A percentile compares a stretch with the other conserved stretches of the same genome.
phyloP scores from a whole-genome alignment of 495 filamentous ascomycete genomes.

The Xylaria curta region DNA sequence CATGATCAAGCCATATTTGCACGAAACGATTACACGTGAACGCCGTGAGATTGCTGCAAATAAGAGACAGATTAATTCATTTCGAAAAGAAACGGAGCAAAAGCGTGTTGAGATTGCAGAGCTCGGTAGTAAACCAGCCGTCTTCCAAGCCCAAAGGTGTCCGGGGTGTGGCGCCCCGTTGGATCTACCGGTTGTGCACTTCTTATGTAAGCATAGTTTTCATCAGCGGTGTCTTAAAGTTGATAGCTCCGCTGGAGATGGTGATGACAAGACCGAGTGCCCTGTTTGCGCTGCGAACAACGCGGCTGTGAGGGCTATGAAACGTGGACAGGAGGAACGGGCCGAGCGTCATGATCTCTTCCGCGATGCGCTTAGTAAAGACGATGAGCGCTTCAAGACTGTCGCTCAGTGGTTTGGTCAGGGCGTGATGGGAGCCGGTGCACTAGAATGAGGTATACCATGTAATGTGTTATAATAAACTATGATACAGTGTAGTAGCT shows the following conservation, averaged over 20 bases:
- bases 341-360: slow-evolving; percentile 92
- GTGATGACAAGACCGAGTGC: slow-evolving; percentile 73
- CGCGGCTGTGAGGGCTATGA: slow-evolving; percentile 83
- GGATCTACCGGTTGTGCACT: slow-evolving; percentile 90
- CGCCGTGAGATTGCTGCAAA: slow-evolving; percentile 84
- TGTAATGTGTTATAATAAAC: neutral
- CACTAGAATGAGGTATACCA: slow-evolving; percentile 14
- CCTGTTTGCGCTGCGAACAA: slow-evolving; percentile 83
- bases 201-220: slow-evolving; percentile 95
- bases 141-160: slow-evolving; percentile 91
- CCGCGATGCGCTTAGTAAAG: slow-evolving; percentile 75
- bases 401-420: slow-evolving; percentile 93
- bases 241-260: slow-evolving; percentile 36
- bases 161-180: slow-evolving; percentile 75
- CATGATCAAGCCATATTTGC: slow-evolving; percentile 91
- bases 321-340: slow-evolving; percentile 84
- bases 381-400: slow-evolving; percentile 83
- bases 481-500: slow-evolving; percentile 10
- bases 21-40: slow-evolving; percentile 86
- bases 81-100: slow-evolving; percentile 81
- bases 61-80: slow-evolving; percentile 79
- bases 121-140: slow-evolving; percentile 75
- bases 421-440: slow-evolving; percentile 74
- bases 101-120: slow-evolving; percentile 80
- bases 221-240: slow-evolving; percentile 80